These are phyloP conservation scores for Mortierella sp. DNA, from an alignment of 371 early-diverging fungal genomes.

Conservation along the genomic window DNA sequence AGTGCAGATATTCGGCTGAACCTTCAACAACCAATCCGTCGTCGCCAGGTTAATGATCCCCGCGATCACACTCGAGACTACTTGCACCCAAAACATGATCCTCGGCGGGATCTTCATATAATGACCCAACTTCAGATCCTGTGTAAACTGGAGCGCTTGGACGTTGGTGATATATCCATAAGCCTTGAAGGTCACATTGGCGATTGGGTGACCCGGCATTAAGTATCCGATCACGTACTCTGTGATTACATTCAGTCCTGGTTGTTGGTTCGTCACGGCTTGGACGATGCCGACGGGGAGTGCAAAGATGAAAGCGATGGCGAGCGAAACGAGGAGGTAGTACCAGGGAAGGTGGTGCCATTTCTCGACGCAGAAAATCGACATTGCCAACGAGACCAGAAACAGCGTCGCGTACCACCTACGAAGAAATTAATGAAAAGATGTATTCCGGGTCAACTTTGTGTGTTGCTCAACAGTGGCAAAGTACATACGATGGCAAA, in stretches of 20 bases:
- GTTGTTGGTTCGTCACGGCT: constrained; percentile 59
- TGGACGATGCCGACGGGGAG: constrained; percentile 78
- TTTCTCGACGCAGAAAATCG: constrained; percentile 65
- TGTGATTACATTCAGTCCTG: constrained; percentile 60
- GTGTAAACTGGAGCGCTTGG: constrained; percentile 71
- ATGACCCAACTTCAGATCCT: constrained; percentile 68
- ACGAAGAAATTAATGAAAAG: constrained; percentile 56
- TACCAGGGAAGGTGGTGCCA: constrained; percentile 76
- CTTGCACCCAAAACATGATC: constrained; percentile 63
- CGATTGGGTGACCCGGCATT: constrained; percentile 75
- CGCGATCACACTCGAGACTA: constrained; percentile 63
- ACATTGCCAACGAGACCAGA: constrained; percentile 62
- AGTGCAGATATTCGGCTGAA: constrained; percentile 69
- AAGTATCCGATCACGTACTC: constrained; percentile 77
- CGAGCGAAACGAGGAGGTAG: constrained; percentile 73
- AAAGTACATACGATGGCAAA: constrained; percentile 26
- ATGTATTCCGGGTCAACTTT: background rate
- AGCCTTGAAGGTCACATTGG: constrained; percentile 79
- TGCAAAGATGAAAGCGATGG: constrained; percentile 74
- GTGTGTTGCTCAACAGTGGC: constrained; percentile 58
- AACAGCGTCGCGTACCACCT: constrained; percentile 79
- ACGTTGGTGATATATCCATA: constrained; percentile 71
- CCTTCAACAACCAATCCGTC: constrained; percentile 75
- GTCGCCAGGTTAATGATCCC: constrained; percentile 66
- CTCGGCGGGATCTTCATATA: constrained; percentile 67